These are phyloP conservation scores for Calonectria crousiana DNA, from an alignment of 2,329 filamentous ascomycete species.

Conservation along the genomic window DNA sequence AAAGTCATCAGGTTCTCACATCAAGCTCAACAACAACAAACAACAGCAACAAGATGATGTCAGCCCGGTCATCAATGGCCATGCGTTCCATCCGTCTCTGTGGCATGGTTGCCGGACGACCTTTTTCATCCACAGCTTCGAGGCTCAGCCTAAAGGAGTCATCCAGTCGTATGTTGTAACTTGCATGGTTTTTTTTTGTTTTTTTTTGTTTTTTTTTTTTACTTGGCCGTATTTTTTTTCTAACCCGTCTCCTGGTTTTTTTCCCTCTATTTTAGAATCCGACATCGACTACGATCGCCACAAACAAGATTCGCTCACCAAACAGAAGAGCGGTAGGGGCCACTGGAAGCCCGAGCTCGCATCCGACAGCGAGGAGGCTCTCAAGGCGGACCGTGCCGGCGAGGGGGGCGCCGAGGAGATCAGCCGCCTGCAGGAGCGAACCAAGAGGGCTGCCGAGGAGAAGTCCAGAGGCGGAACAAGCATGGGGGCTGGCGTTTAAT, in stretches of 20 bases:
- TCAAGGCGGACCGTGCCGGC: slow-evolving; percentile 72
- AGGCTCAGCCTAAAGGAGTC: slow-evolving; percentile 53
- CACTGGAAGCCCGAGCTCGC: slow-evolving; percentile 85
- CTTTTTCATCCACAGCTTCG: slow-evolving; percentile 45
- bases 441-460: slow-evolving; percentile 64
- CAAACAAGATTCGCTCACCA: slow-evolving; percentile 71
- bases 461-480: slow-evolving; percentile 62
- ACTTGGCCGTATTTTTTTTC: not conserved
- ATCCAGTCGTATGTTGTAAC: slow-evolving; percentile 47
- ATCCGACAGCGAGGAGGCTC: slow-evolving; percentile 81
- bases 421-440: slow-evolving; percentile 68
- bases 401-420: slow-evolving; percentile 53
- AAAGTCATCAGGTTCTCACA: not conserved
- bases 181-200: not conserved
- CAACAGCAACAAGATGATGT: slow-evolving; percentile 38
- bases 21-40: not conserved
- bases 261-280: slow-evolving; percentile 40
- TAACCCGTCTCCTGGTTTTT: not conserved
- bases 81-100: slow-evolving; percentile 38
- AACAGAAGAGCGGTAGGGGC: slow-evolving; percentile 76
- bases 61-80: slow-evolving; percentile 35
- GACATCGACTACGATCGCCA: slow-evolving; percentile 65
- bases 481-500: slow-evolving; percentile 57
- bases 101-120: slow-evolving; percentile 40
- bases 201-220: not conserved